Evolutionary conservation across 2,329 filamentous ascomycete genomes (phyloP).

Genomic region (Diaporthe ilicicola): DNA sequence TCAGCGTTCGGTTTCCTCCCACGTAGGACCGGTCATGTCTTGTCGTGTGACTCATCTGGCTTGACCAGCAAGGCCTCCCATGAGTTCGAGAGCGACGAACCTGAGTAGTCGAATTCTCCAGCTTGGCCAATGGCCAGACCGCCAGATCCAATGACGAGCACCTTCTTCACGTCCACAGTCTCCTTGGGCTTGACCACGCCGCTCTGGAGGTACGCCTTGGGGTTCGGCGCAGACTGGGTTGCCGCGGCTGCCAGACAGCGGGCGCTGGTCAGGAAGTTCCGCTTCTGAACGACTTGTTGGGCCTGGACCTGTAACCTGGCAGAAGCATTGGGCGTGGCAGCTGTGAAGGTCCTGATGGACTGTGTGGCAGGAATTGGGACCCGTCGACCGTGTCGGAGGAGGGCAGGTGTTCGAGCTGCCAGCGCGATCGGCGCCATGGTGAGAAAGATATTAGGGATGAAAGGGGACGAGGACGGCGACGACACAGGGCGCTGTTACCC

Average conservation of each 20-base stretch:
- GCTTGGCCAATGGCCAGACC: slow-evolving; percentile 97
- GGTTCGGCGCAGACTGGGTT: slow-evolving; percentile 77
- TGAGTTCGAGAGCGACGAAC: slow-evolving; percentile 59
- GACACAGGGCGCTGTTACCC: slow-evolving; percentile 28
- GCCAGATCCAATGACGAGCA: slow-evolving; percentile 94
- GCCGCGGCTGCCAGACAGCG: slow-evolving; percentile 52
- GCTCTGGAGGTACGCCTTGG: slow-evolving; percentile 88
- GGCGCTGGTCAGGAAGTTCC: slow-evolving; percentile 57
- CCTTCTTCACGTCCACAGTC: slow-evolving; percentile 92
- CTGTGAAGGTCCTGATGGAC: slow-evolving; percentile 53
- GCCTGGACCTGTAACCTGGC: slow-evolving; percentile 46
- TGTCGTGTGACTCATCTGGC: slow-evolving; percentile 40
- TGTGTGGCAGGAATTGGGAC: slow-evolving; percentile 56
- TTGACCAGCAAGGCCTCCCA: slow-evolving; percentile 24
- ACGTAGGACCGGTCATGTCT: slow-evolving; percentile 5
- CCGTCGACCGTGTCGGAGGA: slow-evolving; percentile 64
- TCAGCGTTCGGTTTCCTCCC: slow-evolving; percentile 27
- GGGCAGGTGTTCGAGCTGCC: slow-evolving; percentile 65
- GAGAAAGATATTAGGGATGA: slow-evolving; percentile 41
- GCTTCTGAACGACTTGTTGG: slow-evolving; percentile 51
- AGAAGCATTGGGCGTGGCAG: slow-evolving; percentile 44
- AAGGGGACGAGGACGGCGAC: slow-evolving; percentile 27
- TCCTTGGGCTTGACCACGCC: slow-evolving; percentile 83
- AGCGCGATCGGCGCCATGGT: slow-evolving; percentile 53
- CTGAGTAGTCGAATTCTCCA: slow-evolving; percentile 98